Conservation (phyloP, 2,329 filamentous ascomycete species). For the Xylariaceae sp. region DNA sequence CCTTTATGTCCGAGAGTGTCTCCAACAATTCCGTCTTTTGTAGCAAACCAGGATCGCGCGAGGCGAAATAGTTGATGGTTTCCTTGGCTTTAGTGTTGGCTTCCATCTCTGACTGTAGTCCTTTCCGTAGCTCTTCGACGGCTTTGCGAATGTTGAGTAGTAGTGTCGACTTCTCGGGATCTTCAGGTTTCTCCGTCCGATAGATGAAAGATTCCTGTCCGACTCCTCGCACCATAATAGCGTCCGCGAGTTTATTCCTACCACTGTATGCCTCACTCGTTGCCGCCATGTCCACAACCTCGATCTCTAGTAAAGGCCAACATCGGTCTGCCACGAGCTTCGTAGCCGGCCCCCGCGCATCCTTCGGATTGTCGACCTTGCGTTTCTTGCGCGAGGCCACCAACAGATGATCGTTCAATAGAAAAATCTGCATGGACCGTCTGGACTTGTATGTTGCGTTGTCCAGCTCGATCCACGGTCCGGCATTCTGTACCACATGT, state of each 20-base stretch:
- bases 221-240: slow-evolving; percentile 83
- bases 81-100: slow-evolving; percentile 81
- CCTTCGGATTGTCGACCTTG: slow-evolving; percentile 65
- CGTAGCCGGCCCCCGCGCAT: slow-evolving; percentile 54
- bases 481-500: slow-evolving; percentile 90
- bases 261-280: slow-evolving; percentile 55
- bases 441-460: slow-evolving; percentile 95
- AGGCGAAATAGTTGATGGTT: slow-evolving; percentile 81
- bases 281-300: slow-evolving; percentile 82
- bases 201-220: slow-evolving; percentile 94
- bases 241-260: slow-evolving; percentile 70
- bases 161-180: slow-evolving; percentile 73
- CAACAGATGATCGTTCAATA: slow-evolving; percentile 91
- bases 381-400: slow-evolving; percentile 92
- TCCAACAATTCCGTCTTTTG: slow-evolving; percentile 80
- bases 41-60: slow-evolving; percentile 70
- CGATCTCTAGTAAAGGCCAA: slow-evolving; percentile 89
- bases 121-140: slow-evolving; percentile 86
- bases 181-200: slow-evolving; percentile 78
- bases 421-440: slow-evolving; percentile 83
- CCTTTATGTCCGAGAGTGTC: slow-evolving; percentile 72
- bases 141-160: slow-evolving; percentile 90
- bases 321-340: slow-evolving; percentile 92
- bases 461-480: slow-evolving; percentile 93
- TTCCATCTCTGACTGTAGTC: slow-evolving; percentile 80